A percentile compares a stretch with the other conserved stretches of the same genome.
phyloP scores from a whole-genome alignment of 108 stramenopile species.

The Fistulifera solaris region DNA sequence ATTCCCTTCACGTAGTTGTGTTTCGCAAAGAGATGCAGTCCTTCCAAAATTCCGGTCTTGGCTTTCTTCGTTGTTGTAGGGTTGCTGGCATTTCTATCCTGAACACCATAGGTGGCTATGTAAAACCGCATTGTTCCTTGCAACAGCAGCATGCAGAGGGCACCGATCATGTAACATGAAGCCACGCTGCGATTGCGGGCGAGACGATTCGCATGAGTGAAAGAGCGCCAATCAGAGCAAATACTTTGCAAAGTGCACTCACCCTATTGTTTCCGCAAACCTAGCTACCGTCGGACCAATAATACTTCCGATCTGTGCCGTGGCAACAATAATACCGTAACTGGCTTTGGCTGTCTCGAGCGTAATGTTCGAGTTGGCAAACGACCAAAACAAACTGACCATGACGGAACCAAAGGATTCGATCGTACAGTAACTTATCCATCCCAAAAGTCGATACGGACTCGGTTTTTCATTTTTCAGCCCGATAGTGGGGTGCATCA shows the following conservation, averaged over 20 bases:
- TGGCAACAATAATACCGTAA: constrained; percentile 94
- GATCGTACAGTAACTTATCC: constrained; percentile 92
- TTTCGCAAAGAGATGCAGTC: constrained; percentile 79
- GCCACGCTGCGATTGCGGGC: constrained; percentile 68
- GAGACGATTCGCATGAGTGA: constrained; percentile 71
- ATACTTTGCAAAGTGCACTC: too few species aligned
- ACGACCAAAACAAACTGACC: constrained; percentile 93
- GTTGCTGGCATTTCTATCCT: constrained; percentile 30
- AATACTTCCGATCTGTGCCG: constrained; percentile 90
- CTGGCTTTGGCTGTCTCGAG: constrained; percentile 88
- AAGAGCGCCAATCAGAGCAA: too few species aligned
- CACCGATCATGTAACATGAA: constrained; percentile 64
- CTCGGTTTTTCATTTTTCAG: constrained; percentile 68
- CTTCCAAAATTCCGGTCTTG: constrained; percentile 89
- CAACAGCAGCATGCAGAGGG: constrained; percentile 73
- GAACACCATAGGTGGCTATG: constrained; percentile 68
- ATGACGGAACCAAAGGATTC: constrained; percentile 95
- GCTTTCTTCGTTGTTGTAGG: constrained; percentile 11
- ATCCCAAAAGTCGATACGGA: constrained; percentile 78
- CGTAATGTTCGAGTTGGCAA: constrained; percentile 87
- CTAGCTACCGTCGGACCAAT: constrained; percentile 85
- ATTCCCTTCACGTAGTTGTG: constrained; percentile 97
- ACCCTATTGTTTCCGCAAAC: constrained; percentile 29
- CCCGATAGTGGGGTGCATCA: constrained; percentile 82
- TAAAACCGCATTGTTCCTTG: constrained; percentile 89